Evolutionary conservation across 345 rosid genomes (phyloP).

Genomic region (Diplotaxis tenuifolia): DNA sequence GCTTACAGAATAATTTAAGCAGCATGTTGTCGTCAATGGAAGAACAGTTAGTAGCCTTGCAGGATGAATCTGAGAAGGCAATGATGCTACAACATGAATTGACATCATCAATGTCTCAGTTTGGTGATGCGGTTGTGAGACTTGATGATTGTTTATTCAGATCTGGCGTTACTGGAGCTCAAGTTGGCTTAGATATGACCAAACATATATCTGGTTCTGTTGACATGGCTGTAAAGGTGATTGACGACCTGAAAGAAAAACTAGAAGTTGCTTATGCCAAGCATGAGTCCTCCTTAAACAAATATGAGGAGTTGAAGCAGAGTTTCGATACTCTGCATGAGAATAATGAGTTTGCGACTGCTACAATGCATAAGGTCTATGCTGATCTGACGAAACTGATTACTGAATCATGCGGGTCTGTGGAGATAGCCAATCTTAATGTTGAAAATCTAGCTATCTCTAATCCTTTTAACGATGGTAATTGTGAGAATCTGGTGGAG

Average conservation of each 20-base stretch:
- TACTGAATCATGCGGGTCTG: conserved; percentile 40
- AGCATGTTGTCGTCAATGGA: conserved; percentile 42
- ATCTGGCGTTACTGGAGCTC: conserved; percentile 35
- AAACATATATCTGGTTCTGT: conserved; percentile 49
- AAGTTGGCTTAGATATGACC: conserved; percentile 43
- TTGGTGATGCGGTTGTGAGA: conserved; percentile 52
- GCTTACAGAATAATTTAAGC: conserved; percentile 47
- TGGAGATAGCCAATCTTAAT: conserved; percentile 30
- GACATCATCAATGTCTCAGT: conserved; percentile 43
- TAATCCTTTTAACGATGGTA: conserved; percentile 47
- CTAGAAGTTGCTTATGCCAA: conserved; percentile 46
- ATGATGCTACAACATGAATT: conserved; percentile 51
- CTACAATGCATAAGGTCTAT: conserved; percentile 44
- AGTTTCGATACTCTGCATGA: conserved; percentile 44
- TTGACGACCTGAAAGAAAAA: conserved; percentile 56
- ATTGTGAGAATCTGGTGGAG: conserved; percentile 47
- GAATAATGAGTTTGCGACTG: conserved; percentile 46
- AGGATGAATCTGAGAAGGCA: conserved; percentile 52
- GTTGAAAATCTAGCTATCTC: conserved; percentile 35
- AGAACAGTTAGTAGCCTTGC: conserved; percentile 52
- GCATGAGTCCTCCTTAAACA: conserved; percentile 42
- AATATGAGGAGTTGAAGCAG: conserved; percentile 52
- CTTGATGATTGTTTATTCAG: conserved; percentile 51
- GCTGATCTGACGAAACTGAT: conserved; percentile 49
- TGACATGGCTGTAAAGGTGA: conserved; percentile 48